Evolutionary conservation across 78 protist species (phyloP), one percentile per base, ranked within the genome.

Genomic region (Parvularia atlantis): DNA sequence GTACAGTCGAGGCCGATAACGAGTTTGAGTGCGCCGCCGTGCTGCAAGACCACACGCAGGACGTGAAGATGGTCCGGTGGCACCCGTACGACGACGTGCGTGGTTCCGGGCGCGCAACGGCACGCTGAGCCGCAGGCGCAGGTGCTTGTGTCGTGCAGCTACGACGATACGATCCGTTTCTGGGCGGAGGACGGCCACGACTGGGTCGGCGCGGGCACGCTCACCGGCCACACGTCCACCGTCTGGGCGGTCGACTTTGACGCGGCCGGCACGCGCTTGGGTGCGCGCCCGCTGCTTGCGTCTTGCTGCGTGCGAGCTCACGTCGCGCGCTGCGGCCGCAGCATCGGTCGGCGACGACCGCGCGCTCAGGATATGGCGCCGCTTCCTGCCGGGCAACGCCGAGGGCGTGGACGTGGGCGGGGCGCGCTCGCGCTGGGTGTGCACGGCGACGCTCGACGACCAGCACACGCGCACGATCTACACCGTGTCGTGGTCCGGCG

Each of bases 11-110:
- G 37, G 85, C 71, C 22, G 92, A 81, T 30, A 39, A 74, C 54
- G 92, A 91, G 30, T 89, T 83, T 54, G 96, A 91, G 69, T 93
- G 96, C 57, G 63, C 74, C 36, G 73, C 89, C 3, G 89, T 94
- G 36, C 75, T 86, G 46, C 71, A 77, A 33, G 94, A 93, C 35
- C 97, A 94, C 78, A 30, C 85, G 50, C 93, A 87, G 59, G 98
- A 93, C 63, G 94, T 94, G 26, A 93, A 94, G 40, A 43, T 43
- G 48, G 95, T 94, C n/a, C 26, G 17, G 39, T 94, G 84, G 86
- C 92, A 88, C 71, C 97, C 97, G 17, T 14, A 11, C 22, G 10
- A 60, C 31, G 85, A 62, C 61, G 46, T 85, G 39, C 30, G 75
- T 28, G 16, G 4, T 22, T 37, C 24, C 9, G 16, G 6, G 4